Base-by-base conservation (phyloP, 768 basidiomycete species). In the Piloderma croceum region DNA sequence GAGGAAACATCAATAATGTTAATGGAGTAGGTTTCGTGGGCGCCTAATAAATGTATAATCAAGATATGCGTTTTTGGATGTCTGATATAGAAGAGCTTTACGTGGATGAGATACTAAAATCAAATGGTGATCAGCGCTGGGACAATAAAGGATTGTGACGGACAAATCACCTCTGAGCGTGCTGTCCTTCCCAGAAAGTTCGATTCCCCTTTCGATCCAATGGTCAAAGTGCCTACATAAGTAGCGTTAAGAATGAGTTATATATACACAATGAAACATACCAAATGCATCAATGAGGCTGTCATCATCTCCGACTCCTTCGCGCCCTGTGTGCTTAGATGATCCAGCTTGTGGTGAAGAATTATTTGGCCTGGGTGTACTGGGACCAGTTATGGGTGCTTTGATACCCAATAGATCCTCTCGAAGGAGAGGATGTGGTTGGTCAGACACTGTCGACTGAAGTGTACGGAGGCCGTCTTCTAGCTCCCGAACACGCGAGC, bases 171-270 rank as follows among this genome's bases (percentile, higher is more conserved):
- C 69, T 86, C 83, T 18, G 79, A 69, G 25, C 81, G 74, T 5
- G 84, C 78, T 1, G 81, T 85, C 42, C 71, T 69, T 13, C 84
- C 81, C 42, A 79, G 65, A 54, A 79, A 82, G 24, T 60, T 69
- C 1, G 72, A 67, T 46, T 76, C 75, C 0, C 77, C 78, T 34
- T 71, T 57, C 18, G 68, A 54, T n/a, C 71, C 76, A 19, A 83
- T 65, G 3, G 70, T 71, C 37, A 83, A 60, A 7, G 80, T 81
- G 13, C 79, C 79, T 78, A 37, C 9, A 11, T 34, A 34, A 38
- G 36, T 37, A 18, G 43, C 31, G 25, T 32, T 5, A 18, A 36
- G 29, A 27, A 17, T 32, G 11, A 38, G 18, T 25, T 32, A 24
- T 7, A 41, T 13, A 21, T 6, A 15, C 1, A 21, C 5, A 10